A percentile compares a stretch with the other conserved stretches of the same genome.
These are phyloP conservation scores for Aspergillus cavernicola DNA, from an alignment of 495 filamentous ascomycete species.

Conservation along the genomic window DNA sequence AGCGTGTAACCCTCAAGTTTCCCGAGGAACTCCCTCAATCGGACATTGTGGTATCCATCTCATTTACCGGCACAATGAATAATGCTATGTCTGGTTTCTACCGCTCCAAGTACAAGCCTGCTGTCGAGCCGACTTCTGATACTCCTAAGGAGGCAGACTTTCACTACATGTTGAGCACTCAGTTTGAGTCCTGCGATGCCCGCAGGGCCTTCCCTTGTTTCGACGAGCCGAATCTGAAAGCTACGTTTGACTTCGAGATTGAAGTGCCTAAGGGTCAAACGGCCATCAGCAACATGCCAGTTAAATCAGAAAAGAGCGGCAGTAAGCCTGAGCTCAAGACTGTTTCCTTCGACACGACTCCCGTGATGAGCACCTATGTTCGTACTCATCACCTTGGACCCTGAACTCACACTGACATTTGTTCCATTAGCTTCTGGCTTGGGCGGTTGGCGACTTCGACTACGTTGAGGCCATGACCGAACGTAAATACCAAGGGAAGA, in stretches of 20 bases:
- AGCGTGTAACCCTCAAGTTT: slow-evolving; percentile 74
- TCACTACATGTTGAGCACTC: slow-evolving; percentile 92
- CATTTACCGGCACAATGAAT: slow-evolving; percentile 85
- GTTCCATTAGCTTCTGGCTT: slow-evolving; percentile 66
- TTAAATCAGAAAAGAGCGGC: slow-evolving; percentile 59
- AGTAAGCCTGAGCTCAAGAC: slow-evolving; percentile 63
- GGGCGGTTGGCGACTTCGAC: slow-evolving; percentile 96
- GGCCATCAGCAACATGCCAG: slow-evolving; percentile 92
- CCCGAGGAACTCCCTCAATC: slow-evolving; percentile 56
- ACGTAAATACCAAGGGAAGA: slow-evolving; percentile 82
- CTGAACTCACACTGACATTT: slow-evolving; percentile 11
- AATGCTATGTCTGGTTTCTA: slow-evolving; percentile 97
- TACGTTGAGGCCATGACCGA: slow-evolving; percentile 88
- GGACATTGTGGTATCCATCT: slow-evolving; percentile 63
- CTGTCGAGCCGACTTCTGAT: slow-evolving; percentile 59
- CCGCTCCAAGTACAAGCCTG: slow-evolving; percentile 87
- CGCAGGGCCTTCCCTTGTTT: slow-evolving; percentile 95
- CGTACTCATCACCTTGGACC: slow-evolving; percentile 16
- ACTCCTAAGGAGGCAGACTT: slow-evolving; percentile 75
- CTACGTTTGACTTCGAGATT: slow-evolving; percentile 88
- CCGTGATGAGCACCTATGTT: slow-evolving; percentile 94
- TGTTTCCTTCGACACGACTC: slow-evolving; percentile 80
- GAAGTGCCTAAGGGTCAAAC: slow-evolving; percentile 83
- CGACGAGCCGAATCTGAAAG: slow-evolving; percentile 95
- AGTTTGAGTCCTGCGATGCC: slow-evolving; percentile 96